Evolutionary conservation across 2,329 filamentous ascomycete genomes (phyloP), one percentile per base, ranked within the genome.

Genomic region (Arthrobotrys entomopaga): DNA sequence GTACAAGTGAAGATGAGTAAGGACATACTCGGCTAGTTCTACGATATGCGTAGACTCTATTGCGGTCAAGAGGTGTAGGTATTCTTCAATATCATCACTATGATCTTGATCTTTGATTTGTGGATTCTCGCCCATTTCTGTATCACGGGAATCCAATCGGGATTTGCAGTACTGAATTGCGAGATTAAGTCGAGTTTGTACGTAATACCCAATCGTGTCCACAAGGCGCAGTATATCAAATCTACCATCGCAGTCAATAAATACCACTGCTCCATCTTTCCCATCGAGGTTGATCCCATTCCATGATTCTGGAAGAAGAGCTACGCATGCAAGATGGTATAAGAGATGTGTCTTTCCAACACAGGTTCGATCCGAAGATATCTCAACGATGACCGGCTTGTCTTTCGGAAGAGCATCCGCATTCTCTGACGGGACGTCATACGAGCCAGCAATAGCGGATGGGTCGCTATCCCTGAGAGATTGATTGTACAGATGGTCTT

Each of bases 281-380:
- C 87, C 86, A 24, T 80, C 79, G 0, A 85, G 77, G 0, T 76
- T 59, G 11, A 80, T 71, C 8, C 79, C 78, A 1, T 80, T 76
- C 60, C 79, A 76, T 3, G 77, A 70, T 10, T 77, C 61, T 0
- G 87, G 86, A 0, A 89, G 81, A 7, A 87, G 81, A 38, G 85
- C 83, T 8, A 83, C 78, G 1, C 84, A 83, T 26, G 83, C 83
- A 46, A 89, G 80, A 71, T 86, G 83, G 80, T 89, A 87, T 40
- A 89, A 81, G 0, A 90, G 79, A 40, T 86, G 84, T 0, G 87
- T 86, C 80, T 88, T 89, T 8, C 87, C 88, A 10, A 83, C 54
- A 26, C 58, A 38, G 2, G 58, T 26, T 16, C 60, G 49, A 20
- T 75, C 65, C 49, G 65, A 64, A 13, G 71, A 75, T 58, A 75